Evolutionary conservation across 2,329 filamentous ascomycete genomes (phyloP).

Genomic region (Cladosporium sphaerospermum): DNA sequence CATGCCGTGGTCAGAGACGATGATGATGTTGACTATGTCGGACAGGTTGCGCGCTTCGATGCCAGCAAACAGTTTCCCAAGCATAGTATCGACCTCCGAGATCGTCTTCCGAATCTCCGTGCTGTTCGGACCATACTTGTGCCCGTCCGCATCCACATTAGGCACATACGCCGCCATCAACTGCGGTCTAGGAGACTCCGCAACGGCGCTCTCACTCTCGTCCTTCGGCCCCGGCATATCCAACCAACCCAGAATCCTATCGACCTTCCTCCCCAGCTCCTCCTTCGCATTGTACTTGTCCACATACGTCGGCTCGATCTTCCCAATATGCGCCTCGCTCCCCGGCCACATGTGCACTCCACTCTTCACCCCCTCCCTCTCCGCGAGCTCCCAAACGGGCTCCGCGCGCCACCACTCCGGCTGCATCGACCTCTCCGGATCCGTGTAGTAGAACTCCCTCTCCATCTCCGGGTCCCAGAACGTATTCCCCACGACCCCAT

Average conservation of each 20-base stretch:
- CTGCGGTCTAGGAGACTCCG: slow-evolving; percentile 63
- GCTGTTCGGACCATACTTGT: slow-evolving; percentile 87
- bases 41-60: slow-evolving; percentile 79
- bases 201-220: slow-evolving; percentile 33
- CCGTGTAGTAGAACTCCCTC: slow-evolving; percentile 83
- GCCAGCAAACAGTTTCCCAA: slow-evolving; percentile 68
- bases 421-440: slow-evolving; percentile 67
- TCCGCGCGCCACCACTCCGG: slow-evolving; percentile 94
- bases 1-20: slow-evolving; percentile 99
- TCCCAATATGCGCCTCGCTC: slow-evolving; percentile 76
- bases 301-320: slow-evolving; percentile 69
- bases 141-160: slow-evolving; percentile 80
- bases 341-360: slow-evolving; percentile 99
- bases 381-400: slow-evolving; percentile 89
- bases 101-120: slow-evolving; percentile 83
- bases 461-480: slow-evolving; percentile 80
- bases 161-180: slow-evolving; percentile 93
- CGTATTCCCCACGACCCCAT: slow-evolving; percentile 87
- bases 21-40: slow-evolving; percentile 80
- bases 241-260: slow-evolving; percentile 72
- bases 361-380: slow-evolving; percentile 68
- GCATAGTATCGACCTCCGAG: slow-evolving; percentile 70
- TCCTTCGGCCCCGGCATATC: slow-evolving; percentile 70
- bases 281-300: slow-evolving; percentile 82
- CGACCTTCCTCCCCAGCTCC: slow-evolving; percentile 65